Conservation (phyloP, 2,329 filamentous ascomycete genomes). For the Colletotrichum sp. region DNA sequence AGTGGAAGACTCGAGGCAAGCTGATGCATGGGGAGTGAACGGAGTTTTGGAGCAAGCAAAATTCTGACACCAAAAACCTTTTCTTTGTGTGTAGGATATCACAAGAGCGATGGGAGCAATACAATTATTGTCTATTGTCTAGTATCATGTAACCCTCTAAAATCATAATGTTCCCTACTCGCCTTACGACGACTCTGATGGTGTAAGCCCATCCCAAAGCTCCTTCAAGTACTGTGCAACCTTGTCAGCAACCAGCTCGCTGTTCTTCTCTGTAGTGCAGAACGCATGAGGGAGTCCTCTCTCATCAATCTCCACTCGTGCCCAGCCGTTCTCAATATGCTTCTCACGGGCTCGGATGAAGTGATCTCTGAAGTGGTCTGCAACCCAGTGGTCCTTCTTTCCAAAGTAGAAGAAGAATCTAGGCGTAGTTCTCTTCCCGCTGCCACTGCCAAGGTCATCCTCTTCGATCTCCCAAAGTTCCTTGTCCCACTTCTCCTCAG, state of each 20-base stretch:
- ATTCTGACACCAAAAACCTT: background rate
- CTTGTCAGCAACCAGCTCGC: slow-evolving; percentile 5
- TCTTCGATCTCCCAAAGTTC: slow-evolving; percentile 58
- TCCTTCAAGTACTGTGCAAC: slow-evolving; percentile 15
- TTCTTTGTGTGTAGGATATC: background rate
- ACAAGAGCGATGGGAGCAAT: background rate
- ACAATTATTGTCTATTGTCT: slow-evolving; percentile 4
- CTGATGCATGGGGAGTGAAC: background rate
- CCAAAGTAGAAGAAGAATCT: slow-evolving; percentile 67
- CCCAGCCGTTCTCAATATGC: slow-evolving; percentile 39
- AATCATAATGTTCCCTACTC: background rate
- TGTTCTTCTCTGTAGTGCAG: slow-evolving; percentile 44
- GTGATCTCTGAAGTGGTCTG: slow-evolving; percentile 57
- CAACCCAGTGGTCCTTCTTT: slow-evolving; percentile 67
- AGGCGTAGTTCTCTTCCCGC: slow-evolving; percentile 29
- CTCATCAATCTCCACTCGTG: slow-evolving; percentile 59
- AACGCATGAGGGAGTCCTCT: slow-evolving; percentile 65
- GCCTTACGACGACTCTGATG: background rate
- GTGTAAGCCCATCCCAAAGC: background rate
- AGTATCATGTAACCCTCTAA: background rate
- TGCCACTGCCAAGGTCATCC: slow-evolving; percentile 12
- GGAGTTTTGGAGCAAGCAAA: background rate
- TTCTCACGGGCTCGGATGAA: slow-evolving; percentile 53
- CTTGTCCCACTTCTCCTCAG: slow-evolving; percentile 63
- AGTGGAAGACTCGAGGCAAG: background rate